A percentile compares a stretch with the other conserved stretches of the same genome.
Conservation (phyloP, 768 basidiomycete species). For the Kwoniella mangroviensis region DNA sequence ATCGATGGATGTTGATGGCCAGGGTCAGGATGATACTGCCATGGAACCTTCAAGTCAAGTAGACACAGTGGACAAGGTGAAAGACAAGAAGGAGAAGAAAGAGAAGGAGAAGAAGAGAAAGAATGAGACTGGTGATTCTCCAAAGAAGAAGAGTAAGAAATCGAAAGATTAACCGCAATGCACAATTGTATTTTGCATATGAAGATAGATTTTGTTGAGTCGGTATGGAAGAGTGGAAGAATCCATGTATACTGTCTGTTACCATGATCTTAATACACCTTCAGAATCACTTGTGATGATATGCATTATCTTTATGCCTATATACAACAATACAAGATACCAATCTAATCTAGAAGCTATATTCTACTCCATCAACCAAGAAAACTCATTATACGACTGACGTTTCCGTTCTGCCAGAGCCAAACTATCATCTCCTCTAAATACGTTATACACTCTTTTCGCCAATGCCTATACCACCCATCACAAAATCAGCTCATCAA, state of each 20-base stretch:
- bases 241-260: background rate
- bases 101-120: conserved; percentile 16
- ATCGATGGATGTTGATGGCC: background rate
- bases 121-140: conserved; percentile 33
- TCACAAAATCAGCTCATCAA: background rate
- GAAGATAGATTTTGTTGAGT: background rate
- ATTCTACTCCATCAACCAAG: no score
- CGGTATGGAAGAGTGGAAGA: background rate
- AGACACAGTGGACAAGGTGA: background rate
- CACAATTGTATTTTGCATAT: background rate
- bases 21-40: background rate
- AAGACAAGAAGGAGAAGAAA: conserved; percentile 9
- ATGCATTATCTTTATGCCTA: background rate
- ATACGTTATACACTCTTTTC: conserved; percentile 40
- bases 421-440: conserved; percentile 49
- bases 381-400: no score
- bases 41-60: background rate
- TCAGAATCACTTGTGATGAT: background rate
- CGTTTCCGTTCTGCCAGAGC: no score
- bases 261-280: conserved; percentile 5
- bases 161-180: conserved; percentile 18
- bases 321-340: background rate
- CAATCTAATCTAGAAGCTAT: background rate
- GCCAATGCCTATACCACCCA: conserved; percentile 33
- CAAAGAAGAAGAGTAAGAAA: conserved; percentile 41